These are phyloP conservation scores for Trametes villosa DNA, from an alignment of 768 basidiomycete species.

Conservation along the genomic window DNA sequence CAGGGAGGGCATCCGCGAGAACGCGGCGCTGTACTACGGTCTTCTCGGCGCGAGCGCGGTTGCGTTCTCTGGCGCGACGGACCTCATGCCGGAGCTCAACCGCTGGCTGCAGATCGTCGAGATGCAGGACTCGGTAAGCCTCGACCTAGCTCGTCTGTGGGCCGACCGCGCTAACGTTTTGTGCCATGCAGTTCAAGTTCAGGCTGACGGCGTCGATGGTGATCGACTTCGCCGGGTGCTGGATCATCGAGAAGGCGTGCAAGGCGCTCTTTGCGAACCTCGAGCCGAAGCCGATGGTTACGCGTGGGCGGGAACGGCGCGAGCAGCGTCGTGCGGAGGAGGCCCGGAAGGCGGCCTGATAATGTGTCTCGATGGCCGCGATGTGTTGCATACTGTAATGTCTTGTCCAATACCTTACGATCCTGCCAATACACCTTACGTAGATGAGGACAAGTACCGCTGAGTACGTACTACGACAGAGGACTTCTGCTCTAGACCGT, in stretches of 20 bases:
- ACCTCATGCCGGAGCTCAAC: slow-evolving; percentile 94
- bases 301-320: slow-evolving; percentile 79
- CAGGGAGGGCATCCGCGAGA: slow-evolving; percentile 97
- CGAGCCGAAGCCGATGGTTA: slow-evolving; percentile 84
- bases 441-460: slow-evolving; percentile 18
- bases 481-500: too few relatives aligned
- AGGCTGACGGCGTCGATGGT: slow-evolving; percentile 81
- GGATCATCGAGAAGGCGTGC: slow-evolving; percentile 78
- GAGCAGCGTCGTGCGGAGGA: slow-evolving; percentile 42
- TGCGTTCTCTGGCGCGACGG: slow-evolving; percentile 91
- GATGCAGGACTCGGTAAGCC: slow-evolving; percentile 75
- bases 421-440: slow-evolving; percentile 4
- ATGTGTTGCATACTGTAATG: slow-evolving; percentile 9
- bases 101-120: slow-evolving; percentile 96
- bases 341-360: slow-evolving; percentile 13
- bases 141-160: background rate
- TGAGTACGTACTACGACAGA: too few relatives aligned
- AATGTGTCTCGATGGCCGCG: background rate
- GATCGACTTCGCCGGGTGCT: slow-evolving; percentile 88
- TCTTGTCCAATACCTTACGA: slow-evolving; percentile 7
- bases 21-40: slow-evolving; percentile 91
- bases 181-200: slow-evolving; percentile 71
- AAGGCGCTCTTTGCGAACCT: slow-evolving; percentile 88
- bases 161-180: background rate
- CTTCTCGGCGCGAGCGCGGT: slow-evolving; percentile 87